These are phyloP conservation scores for Eimeria tenella DNA, from an alignment of 169 alveolate genomes.

Conservation along the genomic window DNA sequence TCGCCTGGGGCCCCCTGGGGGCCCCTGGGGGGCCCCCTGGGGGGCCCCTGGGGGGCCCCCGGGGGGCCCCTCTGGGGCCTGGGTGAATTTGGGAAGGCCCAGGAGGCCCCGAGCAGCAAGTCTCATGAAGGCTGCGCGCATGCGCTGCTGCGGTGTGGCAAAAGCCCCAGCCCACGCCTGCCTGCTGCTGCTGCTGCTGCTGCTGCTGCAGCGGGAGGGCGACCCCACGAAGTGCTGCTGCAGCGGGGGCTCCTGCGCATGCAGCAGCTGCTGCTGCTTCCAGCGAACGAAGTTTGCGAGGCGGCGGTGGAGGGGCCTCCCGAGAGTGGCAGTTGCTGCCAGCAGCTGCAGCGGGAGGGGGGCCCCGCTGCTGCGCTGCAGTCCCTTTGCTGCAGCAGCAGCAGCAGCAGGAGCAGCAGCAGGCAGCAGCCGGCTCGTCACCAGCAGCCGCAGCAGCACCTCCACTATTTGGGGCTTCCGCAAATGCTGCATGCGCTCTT, in stretches of 20 bases:
- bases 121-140: slow-evolving; percentile 20
- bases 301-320: slow-evolving; percentile 57
- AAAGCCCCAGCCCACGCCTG: slow-evolving; percentile 17
- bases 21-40: too few species aligned
- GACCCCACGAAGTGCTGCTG: background rate
- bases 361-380: background rate
- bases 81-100: slow-evolving; percentile 9
- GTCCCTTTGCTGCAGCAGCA: background rate
- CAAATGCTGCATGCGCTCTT: slow-evolving; percentile 45
- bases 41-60: background rate
- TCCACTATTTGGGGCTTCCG: slow-evolving; percentile 14
- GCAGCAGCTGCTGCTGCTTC: slow-evolving; percentile 61
- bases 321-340: slow-evolving; percentile 55
- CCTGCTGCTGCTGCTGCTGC: background rate
- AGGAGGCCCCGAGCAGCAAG: slow-evolving; percentile 46
- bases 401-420: background rate
- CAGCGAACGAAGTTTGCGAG: slow-evolving; percentile 36
- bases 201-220: background rate
- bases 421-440: slow-evolving; percentile 6
- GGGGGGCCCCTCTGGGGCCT: background rate
- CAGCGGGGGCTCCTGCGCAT: slow-evolving; percentile 44
- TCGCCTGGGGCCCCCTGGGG: too few species aligned
- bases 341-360: slow-evolving; percentile 56
- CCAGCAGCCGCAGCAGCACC: slow-evolving; percentile 35
- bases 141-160: slow-evolving; percentile 57